Evolutionary conservation across 2,329 filamentous ascomycete genomes (phyloP).

Genomic region (Didymella pinodella): DNA sequence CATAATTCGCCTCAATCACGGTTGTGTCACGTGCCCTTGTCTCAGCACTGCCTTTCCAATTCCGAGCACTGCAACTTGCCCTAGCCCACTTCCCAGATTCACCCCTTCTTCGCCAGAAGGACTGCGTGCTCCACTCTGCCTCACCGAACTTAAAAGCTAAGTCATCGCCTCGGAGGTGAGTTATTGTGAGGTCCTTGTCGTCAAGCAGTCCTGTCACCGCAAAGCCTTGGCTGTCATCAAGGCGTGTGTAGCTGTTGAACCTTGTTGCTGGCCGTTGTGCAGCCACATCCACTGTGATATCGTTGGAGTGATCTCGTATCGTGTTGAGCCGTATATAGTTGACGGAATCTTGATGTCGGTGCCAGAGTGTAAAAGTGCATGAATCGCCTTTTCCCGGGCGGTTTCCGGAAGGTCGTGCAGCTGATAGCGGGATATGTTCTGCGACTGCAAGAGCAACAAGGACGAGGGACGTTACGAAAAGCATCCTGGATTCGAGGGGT

Average conservation of each 20-base stretch:
- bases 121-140: neutral
- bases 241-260: constrained; percentile 25
- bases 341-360: constrained; percentile 20
- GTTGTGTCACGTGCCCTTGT: neutral
- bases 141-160: neutral
- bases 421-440: neutral
- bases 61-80: neutral
- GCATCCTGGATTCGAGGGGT: neutral
- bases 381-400: too few relatives aligned
- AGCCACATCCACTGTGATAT: constrained; percentile 25
- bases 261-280: constrained; percentile 15
- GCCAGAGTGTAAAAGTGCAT: constrained; percentile 32
- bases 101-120: neutral
- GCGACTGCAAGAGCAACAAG: neutral
- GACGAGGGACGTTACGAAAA: neutral
- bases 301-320: constrained; percentile 24
- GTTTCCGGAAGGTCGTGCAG: neutral
- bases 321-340: constrained; percentile 30
- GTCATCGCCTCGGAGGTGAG: neutral
- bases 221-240: constrained; percentile 15
- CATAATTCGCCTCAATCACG: too few relatives aligned
- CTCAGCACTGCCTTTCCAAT: neutral
- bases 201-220: constrained; percentile 26
- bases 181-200: constrained; percentile 14
- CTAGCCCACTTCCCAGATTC: neutral